Conservation (phyloP, 148 eudicot genomes). For the Silene latifolia region DNA sequence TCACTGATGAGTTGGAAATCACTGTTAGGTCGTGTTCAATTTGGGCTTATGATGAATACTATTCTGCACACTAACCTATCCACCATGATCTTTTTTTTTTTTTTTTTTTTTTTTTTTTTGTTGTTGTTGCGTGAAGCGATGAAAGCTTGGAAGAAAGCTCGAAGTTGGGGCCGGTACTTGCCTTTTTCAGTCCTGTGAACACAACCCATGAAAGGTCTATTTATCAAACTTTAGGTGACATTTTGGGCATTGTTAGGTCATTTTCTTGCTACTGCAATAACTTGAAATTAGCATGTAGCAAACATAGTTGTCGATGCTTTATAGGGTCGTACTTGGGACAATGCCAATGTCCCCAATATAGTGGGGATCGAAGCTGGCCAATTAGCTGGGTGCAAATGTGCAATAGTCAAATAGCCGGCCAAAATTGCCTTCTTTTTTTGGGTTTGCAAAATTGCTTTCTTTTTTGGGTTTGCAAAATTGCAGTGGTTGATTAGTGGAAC, state of each 20-base stretch:
- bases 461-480: neutral
- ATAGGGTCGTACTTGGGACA: neutral
- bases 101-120: too few relatives aligned
- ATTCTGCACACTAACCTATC: too few relatives aligned
- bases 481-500: neutral
- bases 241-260: conserved; percentile 20
- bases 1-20: too few relatives aligned
- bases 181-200: neutral
- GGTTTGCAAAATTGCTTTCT: neutral
- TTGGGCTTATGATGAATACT: too few relatives aligned
- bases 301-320: conserved; percentile 2
- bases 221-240: conserved; percentile 5
- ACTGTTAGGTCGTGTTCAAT: too few relatives aligned
- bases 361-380: neutral
- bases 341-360: neutral
- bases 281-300: neutral
- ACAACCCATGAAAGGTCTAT: conserved; percentile 4
- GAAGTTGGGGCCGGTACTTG: neutral
- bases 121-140: too few relatives aligned
- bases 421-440: neutral
- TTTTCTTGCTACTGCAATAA: conserved; percentile 1
- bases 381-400: neutral
- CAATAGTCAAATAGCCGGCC: conserved; percentile 4
- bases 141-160: neutral
- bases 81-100: too few relatives aligned